These are phyloP conservation scores for Thermoascus crustaceus DNA, from an alignment of 2,329 filamentous ascomycete genomes.

Conservation along the genomic window DNA sequence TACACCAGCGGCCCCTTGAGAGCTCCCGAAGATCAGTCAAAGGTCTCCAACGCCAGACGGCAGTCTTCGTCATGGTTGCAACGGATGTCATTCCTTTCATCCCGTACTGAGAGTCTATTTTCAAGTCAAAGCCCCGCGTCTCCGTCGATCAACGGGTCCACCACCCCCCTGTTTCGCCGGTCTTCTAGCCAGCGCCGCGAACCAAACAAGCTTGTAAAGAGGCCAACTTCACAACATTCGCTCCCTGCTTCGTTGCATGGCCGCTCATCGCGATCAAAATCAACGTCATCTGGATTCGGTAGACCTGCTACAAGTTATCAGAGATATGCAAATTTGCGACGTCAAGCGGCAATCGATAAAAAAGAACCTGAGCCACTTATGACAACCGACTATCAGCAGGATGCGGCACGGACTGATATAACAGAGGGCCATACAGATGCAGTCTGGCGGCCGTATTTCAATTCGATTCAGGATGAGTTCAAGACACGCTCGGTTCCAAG, in stretches of 20 bases:
- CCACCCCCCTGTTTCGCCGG: slow-evolving; percentile 40
- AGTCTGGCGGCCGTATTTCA: slow-evolving; percentile 35
- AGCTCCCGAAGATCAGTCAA: slow-evolving; percentile 18
- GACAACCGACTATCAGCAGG: slow-evolving; percentile 7
- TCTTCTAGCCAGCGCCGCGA: slow-evolving; percentile 22
- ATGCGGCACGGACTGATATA: slow-evolving; percentile 1
- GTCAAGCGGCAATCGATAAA: slow-evolving; percentile 30
- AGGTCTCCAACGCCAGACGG: slow-evolving; percentile 23
- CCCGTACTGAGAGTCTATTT: slow-evolving; percentile 39
- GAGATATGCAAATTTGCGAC: slow-evolving; percentile 46
- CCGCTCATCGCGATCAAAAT: slow-evolving; percentile 25
- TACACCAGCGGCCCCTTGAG: slow-evolving; percentile 23
- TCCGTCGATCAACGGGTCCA: slow-evolving; percentile 47
- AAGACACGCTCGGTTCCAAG: slow-evolving; percentile 31
- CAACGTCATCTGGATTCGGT: slow-evolving; percentile 40
- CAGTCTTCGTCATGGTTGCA: slow-evolving; percentile 48
- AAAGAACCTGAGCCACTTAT: slow-evolving; percentile 5
- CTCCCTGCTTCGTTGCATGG: slow-evolving; percentile 30
- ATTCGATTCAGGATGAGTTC: slow-evolving; percentile 17
- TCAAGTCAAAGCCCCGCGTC: slow-evolving; percentile 45
- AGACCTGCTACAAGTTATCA: slow-evolving; percentile 58
- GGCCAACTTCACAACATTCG: slow-evolving; percentile 47
- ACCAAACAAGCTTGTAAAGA: slow-evolving; percentile 57
- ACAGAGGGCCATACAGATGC: slow-evolving; percentile 6
- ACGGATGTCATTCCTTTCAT: slow-evolving; percentile 46